Conservation (phyloP, 2,329 filamentous ascomycete species). For the Microcera coccophila region DNA sequence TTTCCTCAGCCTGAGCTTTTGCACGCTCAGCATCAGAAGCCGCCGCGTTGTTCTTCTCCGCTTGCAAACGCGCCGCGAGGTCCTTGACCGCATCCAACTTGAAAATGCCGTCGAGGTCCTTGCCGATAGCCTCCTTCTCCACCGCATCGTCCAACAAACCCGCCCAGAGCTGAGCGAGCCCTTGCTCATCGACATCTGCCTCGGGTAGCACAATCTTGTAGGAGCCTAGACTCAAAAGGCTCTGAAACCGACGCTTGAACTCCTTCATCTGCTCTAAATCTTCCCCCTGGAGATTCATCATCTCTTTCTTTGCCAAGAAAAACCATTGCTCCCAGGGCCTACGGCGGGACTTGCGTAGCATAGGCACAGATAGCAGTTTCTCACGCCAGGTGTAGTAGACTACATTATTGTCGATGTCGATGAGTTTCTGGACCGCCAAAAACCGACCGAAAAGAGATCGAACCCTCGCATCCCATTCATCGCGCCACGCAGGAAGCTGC, state of each 20-base stretch:
- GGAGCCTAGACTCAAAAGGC: conserved; percentile 7
- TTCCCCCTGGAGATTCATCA: conserved; percentile 14
- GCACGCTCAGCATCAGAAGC: conserved; percentile 4
- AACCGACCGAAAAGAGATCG: conserved; percentile 6
- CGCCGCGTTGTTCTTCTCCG: conserved; percentile 4
- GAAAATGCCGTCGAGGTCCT: conserved; percentile 7
- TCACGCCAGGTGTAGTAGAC: conserved; percentile 18
- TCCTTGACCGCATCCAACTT: conserved; percentile 4
- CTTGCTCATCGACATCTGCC: conserved; percentile 9
- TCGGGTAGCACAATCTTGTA: conserved; percentile 18
- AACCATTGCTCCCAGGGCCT: conserved; percentile 16
- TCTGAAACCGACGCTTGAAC: conserved; percentile 13
- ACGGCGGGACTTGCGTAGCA: conserved; percentile 21
- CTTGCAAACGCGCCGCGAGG: conserved; percentile 2
- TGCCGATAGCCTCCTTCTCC: conserved; percentile 5
- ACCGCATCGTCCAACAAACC: conserved; percentile 17
- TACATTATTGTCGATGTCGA: conserved; percentile 4
- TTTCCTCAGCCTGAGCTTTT: background rate
- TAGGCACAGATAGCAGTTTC: conserved; percentile 20
- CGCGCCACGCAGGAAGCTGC: conserved; percentile 1
- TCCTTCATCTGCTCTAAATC: conserved; percentile 8
- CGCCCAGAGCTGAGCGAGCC: conserved; percentile 16
- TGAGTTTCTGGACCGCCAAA: conserved; percentile 11
- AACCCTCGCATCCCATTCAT: conserved; percentile 17
- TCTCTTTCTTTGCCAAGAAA: conserved; percentile 21